A percentile compares a stretch with the other conserved stretches of the same genome.
These are phyloP conservation scores for Clitocybe nebularis DNA, from an alignment of 1,284 basidiomycete species.

Conservation along the genomic window DNA sequence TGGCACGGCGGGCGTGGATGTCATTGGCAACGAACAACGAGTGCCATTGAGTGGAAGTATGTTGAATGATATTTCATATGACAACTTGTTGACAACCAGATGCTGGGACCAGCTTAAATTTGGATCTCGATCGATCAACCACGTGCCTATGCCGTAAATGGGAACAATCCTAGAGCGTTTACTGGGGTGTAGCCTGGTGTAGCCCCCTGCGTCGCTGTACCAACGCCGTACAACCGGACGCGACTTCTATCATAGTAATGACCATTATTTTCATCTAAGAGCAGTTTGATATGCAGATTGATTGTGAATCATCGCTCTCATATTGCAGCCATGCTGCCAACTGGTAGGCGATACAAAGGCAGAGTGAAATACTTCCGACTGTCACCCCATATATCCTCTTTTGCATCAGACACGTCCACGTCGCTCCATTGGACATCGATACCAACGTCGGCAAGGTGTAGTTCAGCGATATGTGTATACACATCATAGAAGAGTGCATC, in stretches of 20 bases:
- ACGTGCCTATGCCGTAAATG: neutral
- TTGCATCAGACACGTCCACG: constrained; percentile 51
- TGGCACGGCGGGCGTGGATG: constrained; percentile 1
- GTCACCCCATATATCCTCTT: constrained; percentile 60
- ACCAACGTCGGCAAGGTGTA: constrained; percentile 84
- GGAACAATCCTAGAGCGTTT: too few relatives aligned
- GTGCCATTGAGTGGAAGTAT: neutral
- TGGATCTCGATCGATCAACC: constrained; percentile 3
- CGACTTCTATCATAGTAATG: too few relatives aligned
- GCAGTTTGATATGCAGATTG: neutral
- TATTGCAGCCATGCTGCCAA: constrained; percentile 39
- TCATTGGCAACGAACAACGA: neutral
- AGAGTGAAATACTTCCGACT: constrained; percentile 71
- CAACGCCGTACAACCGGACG: too few relatives aligned
- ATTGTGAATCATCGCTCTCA: too few relatives aligned
- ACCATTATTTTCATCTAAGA: too few relatives aligned
- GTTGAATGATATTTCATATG: neutral
- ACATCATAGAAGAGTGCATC: constrained; percentile 90
- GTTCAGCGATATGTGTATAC: constrained; percentile 81
- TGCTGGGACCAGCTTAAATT: neutral
- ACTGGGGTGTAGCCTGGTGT: too few relatives aligned
- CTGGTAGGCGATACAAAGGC: constrained; percentile 62
- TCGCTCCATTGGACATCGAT: constrained; percentile 72
- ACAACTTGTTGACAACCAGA: neutral
- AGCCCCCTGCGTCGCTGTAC: too few relatives aligned